Percentiles rank a stretch among this genome's conserved stretches.
phyloP scores from a whole-genome alignment of 1,284 basidiomycete genomes.

The Tilletia setariae region DNA sequence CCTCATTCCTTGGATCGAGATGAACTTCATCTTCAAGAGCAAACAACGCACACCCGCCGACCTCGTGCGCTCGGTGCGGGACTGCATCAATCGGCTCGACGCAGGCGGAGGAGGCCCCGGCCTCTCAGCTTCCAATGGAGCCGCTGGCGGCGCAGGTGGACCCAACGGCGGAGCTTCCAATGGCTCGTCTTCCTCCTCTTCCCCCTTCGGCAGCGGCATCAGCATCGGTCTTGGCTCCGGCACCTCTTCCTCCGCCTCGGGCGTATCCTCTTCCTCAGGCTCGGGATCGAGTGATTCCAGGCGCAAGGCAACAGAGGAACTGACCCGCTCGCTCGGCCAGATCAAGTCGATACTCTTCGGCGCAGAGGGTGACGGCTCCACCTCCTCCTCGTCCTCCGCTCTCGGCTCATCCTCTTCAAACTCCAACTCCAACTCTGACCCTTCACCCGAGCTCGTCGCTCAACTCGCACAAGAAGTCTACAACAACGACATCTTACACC shows the following conservation, averaged over 20 bases:
- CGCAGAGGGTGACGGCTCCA: conserved; percentile 60
- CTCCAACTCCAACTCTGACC: conserved; percentile 60
- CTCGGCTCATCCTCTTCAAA: conserved; percentile 18
- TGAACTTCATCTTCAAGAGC: conserved; percentile 54
- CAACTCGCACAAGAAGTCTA: conserved; percentile 96
- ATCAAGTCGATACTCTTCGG: conserved; percentile 82
- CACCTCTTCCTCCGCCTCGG: background rate
- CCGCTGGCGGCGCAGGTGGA: background rate
- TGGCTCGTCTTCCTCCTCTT: conserved; percentile 10
- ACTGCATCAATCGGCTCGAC: conserved; percentile 43
- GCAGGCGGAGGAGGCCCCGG: conserved; percentile 3
- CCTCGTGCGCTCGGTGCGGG: conserved; percentile 43
- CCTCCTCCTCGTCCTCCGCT: conserved; percentile 9
- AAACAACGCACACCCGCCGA: conserved; percentile 48
- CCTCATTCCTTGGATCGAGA: conserved; percentile 16
- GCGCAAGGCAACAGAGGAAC: conserved; percentile 74
- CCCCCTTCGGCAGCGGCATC: conserved; percentile 9
- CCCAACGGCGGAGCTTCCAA: background rate
- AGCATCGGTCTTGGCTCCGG: conserved; percentile 1
- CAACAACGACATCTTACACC: conserved; percentile 77
- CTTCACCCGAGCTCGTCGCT: conserved; percentile 62
- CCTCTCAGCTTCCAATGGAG: background rate
- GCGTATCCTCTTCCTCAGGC: conserved; percentile 11
- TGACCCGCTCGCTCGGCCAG: conserved; percentile 81
- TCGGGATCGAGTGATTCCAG: conserved; percentile 22